A percentile compares a stretch with the other conserved stretches of the same genome.
These are phyloP conservation scores for Viola odorata DNA, from an alignment of 345 rosid genomes.

Conservation along the genomic window DNA sequence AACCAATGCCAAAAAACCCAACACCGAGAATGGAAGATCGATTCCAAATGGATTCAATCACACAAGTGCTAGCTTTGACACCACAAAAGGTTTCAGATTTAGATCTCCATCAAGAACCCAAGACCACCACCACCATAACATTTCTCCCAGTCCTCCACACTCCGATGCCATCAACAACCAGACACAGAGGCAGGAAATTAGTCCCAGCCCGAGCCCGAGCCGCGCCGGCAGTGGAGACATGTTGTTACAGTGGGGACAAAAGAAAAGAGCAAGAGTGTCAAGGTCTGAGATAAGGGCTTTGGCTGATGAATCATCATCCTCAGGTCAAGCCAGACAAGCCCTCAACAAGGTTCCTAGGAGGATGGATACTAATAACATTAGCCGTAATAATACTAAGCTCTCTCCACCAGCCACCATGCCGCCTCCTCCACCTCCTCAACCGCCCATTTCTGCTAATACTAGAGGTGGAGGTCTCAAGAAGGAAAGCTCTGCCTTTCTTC, in stretches of 20 bases:
- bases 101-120: constrained; percentile 34
- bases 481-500: constrained; percentile 26
- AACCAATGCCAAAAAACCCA: constrained; percentile 39
- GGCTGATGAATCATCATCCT: constrained; percentile 49
- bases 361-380: constrained; percentile 1
- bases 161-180: constrained; percentile 17
- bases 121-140: constrained; percentile 23
- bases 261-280: constrained; percentile 52
- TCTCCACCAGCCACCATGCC: constrained; percentile 25
- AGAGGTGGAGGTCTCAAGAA: constrained; percentile 31
- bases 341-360: constrained; percentile 29
- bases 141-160: constrained; percentile 22
- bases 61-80: constrained; percentile 13
- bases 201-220: constrained; percentile 23
- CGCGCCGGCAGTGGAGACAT: constrained; percentile 34
- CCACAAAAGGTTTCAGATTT: constrained; percentile 26
- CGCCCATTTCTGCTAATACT: not conserved
- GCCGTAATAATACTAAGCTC: constrained; percentile 2
- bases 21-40: constrained; percentile 16
- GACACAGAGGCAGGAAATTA: constrained; percentile 8
- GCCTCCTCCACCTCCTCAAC: constrained; percentile 35
- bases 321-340: constrained; percentile 35
- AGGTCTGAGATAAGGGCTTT: constrained; percentile 48
- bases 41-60: constrained; percentile 12
- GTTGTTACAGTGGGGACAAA: constrained; percentile 64